Evolutionary conservation across 1,284 basidiomycete genomes (phyloP), one percentile per base, ranked within the genome.

Genomic region (Tilletiopsis washingtonensis): DNA sequence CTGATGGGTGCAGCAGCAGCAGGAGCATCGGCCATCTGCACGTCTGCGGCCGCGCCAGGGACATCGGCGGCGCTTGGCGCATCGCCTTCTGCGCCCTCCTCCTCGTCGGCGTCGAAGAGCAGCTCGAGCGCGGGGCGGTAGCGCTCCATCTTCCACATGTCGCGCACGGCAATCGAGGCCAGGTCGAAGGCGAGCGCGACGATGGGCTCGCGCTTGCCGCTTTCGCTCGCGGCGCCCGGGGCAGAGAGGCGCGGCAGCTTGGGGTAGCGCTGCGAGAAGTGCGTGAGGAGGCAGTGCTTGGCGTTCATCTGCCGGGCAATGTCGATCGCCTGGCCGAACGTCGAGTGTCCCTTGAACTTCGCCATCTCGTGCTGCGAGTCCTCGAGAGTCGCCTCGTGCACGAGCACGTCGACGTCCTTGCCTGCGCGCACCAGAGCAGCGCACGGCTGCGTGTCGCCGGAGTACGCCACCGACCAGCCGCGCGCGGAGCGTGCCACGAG

Each of bases 191-290:
- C 86, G 25, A 90, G 76, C 0, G 82, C 84, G 3, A 91, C 77
- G 11, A 74, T 74, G 20, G 78, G 75, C 21, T 61, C 59, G 19
- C 43, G 44, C 29, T 44, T 51, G 1, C 47, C 46, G 1, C 34
- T 25, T 6, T 43, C 23, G 3, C 19, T 25, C 9, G 45, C 48
- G 39, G 9, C 2, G 49, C 52, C 19, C 47, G 53, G 20, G 51
- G 50, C 37, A 51, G 48, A 23, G 40, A 77, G 55, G 38, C 79
- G 78, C 1, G 88, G 86, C 65, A 91, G 78, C 66, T 88, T 90
- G 12, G 91, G 90, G 74, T 94, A 94, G 11, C 91, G 82, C 49
- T 88, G 87, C 11, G 90, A 94, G 74, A 97, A 97, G 74, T 97
- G 91, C 2, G 91, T 97, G 21, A 97, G 79, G 29, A 97, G 79